Conservation (phyloP, 768 basidiomycete genomes). For the Plicaturopsis crispa region DNA sequence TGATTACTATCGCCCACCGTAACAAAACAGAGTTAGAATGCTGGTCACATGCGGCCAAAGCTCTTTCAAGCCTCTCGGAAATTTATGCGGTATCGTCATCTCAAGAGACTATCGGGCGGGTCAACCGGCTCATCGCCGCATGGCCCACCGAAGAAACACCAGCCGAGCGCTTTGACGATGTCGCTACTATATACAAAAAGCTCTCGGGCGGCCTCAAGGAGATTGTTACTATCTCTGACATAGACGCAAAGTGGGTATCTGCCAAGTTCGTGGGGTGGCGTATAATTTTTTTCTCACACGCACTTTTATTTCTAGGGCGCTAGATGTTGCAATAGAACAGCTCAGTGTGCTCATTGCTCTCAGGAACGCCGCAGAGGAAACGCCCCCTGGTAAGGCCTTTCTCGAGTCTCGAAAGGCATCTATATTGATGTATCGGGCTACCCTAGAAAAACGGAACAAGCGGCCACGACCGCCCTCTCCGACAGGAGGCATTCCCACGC, state of each 20-base stretch:
- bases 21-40: slow-evolving; percentile 56
- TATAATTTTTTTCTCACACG: slow-evolving; percentile 4
- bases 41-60: slow-evolving; percentile 64
- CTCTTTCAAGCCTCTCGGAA: slow-evolving; percentile 46
- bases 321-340: slow-evolving; percentile 65
- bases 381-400: slow-evolving; percentile 41
- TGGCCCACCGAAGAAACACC: slow-evolving; percentile 73
- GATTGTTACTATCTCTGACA: slow-evolving; percentile 47
- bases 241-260: slow-evolving; percentile 53
- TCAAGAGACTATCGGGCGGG: slow-evolving; percentile 57
- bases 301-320: slow-evolving; percentile 39
- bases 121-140: slow-evolving; percentile 62
- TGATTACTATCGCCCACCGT: slow-evolving; percentile 12
- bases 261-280: slow-evolving; percentile 1
- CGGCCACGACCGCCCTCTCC: slow-evolving; percentile 70
- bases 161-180: slow-evolving; percentile 56
- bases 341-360: slow-evolving; percentile 65
- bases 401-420: slow-evolving; percentile 1
- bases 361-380: slow-evolving; percentile 57
- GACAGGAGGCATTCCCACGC: slow-evolving; percentile 30
- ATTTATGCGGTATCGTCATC: slow-evolving; percentile 43
- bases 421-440: background rate
- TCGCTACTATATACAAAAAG: slow-evolving; percentile 59
- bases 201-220: slow-evolving; percentile 55
- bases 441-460: slow-evolving; percentile 67